Base-by-base conservation (phyloP, 2,329 filamentous ascomycete genomes). In the Capronia coronata region DNA sequence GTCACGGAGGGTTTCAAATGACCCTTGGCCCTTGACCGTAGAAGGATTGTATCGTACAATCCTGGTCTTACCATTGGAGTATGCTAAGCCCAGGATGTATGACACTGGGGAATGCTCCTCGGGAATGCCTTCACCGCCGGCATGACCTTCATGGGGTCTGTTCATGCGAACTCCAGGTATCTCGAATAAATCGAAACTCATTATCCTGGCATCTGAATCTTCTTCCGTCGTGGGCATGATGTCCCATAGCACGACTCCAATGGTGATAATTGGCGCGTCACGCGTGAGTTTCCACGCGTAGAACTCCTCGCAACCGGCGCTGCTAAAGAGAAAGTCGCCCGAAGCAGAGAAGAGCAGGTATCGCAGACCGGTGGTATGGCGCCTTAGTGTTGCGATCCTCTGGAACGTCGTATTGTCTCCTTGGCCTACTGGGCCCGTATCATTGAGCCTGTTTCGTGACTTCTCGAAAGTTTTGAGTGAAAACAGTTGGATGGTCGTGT, bases 231-330 rank as follows among this genome's bases (percentile, higher is more conserved):
- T 71, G 0, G 72, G 71, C 59, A 76, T 75, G 10, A 65, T 62
- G 1, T 71, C 72, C 54, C 78, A 71, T 54, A 77, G 74, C 0
- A 77, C 67, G 1, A 77, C 69, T 0, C 79, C 76, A 8, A 80
- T 60, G 2, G 69, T 71, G 48, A 78, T 68, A 1, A 74, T 71
- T 21, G 80, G 73, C 5, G 86, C 64, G 9, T 63, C 62, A 18
- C 42, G 47, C 40, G 71, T 72, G 27, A 91, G 66, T 34, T 79
- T 76, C 91, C 93, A 98, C 9, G 90, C 77, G 60, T 84, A 91
- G 56, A 97, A 84, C 66, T 98, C 91, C 65, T 96, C 91, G 53
- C 82, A 83, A 0, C 90, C 93, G 4, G 80, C 88, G 61, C 87
- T 90, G 57, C 87, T 95, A 64, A 97, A 86, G 2, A 98, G 77